phyloP scores from a whole-genome alignment of 139 green algal species.

The Volvox africanus region DNA sequence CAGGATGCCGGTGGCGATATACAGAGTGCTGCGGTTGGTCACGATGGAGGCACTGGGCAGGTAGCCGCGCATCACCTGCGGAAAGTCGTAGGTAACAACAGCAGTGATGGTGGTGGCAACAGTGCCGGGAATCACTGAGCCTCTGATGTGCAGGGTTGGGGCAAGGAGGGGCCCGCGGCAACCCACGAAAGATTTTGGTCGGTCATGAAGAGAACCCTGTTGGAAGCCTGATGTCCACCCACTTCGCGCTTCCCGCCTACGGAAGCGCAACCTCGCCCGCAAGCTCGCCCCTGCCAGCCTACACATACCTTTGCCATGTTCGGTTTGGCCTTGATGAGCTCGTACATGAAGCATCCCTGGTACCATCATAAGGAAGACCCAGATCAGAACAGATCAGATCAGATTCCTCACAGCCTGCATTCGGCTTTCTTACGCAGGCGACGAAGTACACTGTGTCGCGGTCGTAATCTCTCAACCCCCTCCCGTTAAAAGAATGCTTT shows the following conservation, averaged over 20 bases:
- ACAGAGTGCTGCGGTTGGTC: constrained; percentile 61
- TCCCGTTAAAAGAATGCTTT: no score
- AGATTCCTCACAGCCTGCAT: no score
- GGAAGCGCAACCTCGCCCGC: not conserved
- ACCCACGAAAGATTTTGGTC: no score
- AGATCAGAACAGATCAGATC: no score
- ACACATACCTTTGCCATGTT: constrained; percentile 48
- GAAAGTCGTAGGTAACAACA: no score
- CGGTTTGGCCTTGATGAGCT: constrained; percentile 65
- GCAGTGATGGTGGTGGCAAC: not conserved
- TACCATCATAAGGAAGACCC: no score
- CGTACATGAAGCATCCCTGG: constrained; percentile 64
- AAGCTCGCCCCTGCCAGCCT: no score
- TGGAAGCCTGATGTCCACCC: not conserved
- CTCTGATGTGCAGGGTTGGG: not conserved
- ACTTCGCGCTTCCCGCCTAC: no score
- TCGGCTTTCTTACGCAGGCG: no score
- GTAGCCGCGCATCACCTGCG: constrained; percentile 63
- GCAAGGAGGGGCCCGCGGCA: no score
- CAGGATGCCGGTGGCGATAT: constrained; percentile 68
- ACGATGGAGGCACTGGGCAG: constrained; percentile 56
- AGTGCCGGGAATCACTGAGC: not conserved
- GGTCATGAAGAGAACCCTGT: not conserved
- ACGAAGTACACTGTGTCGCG: no score
- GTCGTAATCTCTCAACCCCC: no score